These are phyloP conservation scores for Aspergillus fischeri DNA, from an alignment of 2,329 filamentous ascomycete genomes.

Conservation along the genomic window DNA sequence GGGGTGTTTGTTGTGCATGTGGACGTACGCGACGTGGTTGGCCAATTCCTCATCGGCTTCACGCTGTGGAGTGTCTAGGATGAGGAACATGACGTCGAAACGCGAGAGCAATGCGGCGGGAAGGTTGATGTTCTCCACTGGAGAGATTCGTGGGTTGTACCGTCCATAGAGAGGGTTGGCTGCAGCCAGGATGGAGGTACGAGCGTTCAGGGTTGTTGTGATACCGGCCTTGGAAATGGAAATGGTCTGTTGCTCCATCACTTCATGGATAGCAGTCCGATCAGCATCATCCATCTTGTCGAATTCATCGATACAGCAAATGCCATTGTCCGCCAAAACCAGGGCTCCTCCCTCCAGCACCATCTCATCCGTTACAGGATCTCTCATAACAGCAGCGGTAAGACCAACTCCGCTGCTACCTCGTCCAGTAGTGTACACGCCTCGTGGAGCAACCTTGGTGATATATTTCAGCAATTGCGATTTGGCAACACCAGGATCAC, in stretches of 20 bases:
- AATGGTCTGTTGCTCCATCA: conserved; percentile 84
- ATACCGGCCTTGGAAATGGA: conserved; percentile 89
- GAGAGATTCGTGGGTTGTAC: conserved; percentile 95
- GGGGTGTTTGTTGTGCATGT: conserved; percentile 94
- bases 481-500: conserved; percentile 98
- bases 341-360: conserved; percentile 76
- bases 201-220: conserved; percentile 91
- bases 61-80: conserved; percentile 87
- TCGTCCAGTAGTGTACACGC: conserved; percentile 78
- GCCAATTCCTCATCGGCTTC: conserved; percentile 91
- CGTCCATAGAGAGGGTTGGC: conserved; percentile 96
- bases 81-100: conserved; percentile 95
- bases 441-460: conserved; percentile 91
- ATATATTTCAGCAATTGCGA: conserved; percentile 98
- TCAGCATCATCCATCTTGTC: conserved; percentile 82
- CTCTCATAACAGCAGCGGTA: conserved; percentile 75
- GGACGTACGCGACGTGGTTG: conserved; percentile 91
- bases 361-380: conserved; percentile 74
- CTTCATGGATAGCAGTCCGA: conserved; percentile 77
- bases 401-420: conserved; percentile 78
- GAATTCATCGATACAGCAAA: conserved; percentile 82
- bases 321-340: conserved; percentile 74
- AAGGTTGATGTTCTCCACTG: conserved; percentile 98
- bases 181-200: conserved; percentile 91
- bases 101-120: conserved; percentile 94